Conservation (phyloP, 108 stramenopile genomes). For the Skeletonema grethae region DNA sequence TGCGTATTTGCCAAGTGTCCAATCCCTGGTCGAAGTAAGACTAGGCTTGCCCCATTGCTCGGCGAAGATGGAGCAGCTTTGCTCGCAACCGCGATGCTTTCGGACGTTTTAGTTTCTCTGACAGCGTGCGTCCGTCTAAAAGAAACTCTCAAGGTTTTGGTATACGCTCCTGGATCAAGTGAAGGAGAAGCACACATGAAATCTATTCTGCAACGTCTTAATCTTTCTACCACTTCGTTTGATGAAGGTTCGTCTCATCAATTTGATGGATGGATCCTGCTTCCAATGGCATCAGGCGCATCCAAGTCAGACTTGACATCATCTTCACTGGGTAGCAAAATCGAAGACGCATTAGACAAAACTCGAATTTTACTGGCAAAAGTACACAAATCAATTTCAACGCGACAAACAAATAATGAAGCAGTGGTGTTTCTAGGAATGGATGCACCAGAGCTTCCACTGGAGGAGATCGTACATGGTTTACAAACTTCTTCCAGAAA, state of each 20-base stretch:
- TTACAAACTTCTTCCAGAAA: conserved; percentile 33
- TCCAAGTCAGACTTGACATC: conserved; percentile 47
- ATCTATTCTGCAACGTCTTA: conserved; percentile 39
- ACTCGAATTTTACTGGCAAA: conserved; percentile 33
- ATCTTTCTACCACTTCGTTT: conserved; percentile 12
- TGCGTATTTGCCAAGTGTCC: conserved; percentile 87
- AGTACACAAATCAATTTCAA: background rate
- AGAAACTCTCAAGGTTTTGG: conserved; percentile 53
- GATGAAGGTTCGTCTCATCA: background rate
- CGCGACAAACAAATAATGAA: conserved; percentile 25
- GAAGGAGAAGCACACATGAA: conserved; percentile 45
- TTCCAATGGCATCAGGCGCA: conserved; percentile 48
- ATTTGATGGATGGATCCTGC: conserved; percentile 39
- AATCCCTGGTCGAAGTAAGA: conserved; percentile 73
- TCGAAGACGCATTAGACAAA: conserved; percentile 61
- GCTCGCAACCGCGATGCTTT: conserved; percentile 80
- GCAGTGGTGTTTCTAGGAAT: conserved; percentile 83
- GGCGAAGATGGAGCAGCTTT: conserved; percentile 70
- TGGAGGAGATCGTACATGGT: conserved; percentile 70
- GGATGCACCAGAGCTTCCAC: conserved; percentile 80
- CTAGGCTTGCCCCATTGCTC: conserved; percentile 62
- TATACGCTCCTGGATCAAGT: conserved; percentile 66
- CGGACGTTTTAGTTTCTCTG: conserved; percentile 67
- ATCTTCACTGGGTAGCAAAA: conserved; percentile 63
- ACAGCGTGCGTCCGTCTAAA: conserved; percentile 33